Percentiles rank a stretch among this genome's conserved stretches.
phyloP scores from a whole-genome alignment of 2,329 filamentous ascomycete species.

The Alternaria sp. region DNA sequence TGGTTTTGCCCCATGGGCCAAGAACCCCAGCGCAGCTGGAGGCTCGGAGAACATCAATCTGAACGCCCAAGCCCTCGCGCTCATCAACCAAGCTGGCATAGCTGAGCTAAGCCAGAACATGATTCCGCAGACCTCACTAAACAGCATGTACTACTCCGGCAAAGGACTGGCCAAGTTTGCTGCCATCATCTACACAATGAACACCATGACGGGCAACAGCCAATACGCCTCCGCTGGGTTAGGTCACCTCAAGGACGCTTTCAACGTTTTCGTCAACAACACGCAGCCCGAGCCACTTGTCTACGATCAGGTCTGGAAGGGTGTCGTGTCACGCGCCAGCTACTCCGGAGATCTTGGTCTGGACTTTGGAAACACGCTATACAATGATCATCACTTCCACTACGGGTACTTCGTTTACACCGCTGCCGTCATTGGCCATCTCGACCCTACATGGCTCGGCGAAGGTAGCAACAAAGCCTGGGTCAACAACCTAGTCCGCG shows the following conservation, averaged over 20 bases:
- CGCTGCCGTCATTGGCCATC: constrained; percentile 81
- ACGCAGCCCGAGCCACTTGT: constrained; percentile 59
- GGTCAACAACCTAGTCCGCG: constrained; percentile 82
- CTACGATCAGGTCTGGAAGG: constrained; percentile 73
- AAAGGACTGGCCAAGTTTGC: constrained; percentile 55
- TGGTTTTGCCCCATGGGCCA: constrained; percentile 80
- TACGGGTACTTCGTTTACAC: constrained; percentile 89
- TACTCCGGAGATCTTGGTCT: constrained; percentile 56
- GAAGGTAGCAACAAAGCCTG: constrained; percentile 72
- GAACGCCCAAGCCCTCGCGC: constrained; percentile 58
- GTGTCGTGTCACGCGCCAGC: constrained; percentile 78
- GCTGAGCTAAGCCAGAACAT: constrained; percentile 81
- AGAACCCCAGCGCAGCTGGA: constrained; percentile 50
- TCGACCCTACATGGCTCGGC: constrained; percentile 77
- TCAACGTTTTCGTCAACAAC: constrained; percentile 57
- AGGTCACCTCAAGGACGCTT: constrained; percentile 58
- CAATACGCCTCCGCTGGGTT: constrained; percentile 59
- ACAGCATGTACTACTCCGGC: constrained; percentile 96
- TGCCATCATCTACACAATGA: constrained; percentile 51
- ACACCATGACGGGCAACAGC: constrained; percentile 67
- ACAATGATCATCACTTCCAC: constrained; percentile 74
- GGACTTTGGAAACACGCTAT: constrained; percentile 91
- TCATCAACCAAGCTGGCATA: constrained; percentile 67
- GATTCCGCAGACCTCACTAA: constrained; percentile 71
- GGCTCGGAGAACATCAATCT: constrained; percentile 47